Base-by-base conservation (phyloP, 768 basidiomycete genomes). In the Crucibulum laeve region DNA sequence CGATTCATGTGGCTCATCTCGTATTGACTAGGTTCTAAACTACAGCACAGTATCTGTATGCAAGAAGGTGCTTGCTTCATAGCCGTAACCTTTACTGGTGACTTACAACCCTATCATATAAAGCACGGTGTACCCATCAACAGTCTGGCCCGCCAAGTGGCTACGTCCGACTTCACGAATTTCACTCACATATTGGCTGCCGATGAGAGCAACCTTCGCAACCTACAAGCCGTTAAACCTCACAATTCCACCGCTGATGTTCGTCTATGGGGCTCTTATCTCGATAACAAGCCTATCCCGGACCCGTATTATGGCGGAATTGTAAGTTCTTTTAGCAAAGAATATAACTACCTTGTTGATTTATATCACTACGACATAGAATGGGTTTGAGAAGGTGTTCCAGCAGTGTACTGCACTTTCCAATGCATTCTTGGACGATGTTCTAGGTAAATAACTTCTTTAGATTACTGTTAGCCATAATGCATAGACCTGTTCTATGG, bases 101-200 rank as follows among this genome's bases (percentile, higher is more conserved):
- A 33, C 21, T 36, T 30, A 21, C 22, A 22, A 37, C n/a, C 4
- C 22, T 15, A 35, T 25, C 23, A 18, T 19, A 41, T 1, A n/a
- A 2, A 92, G 89, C 77, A 87, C 61, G 62, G 73, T 1, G 74
- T 94, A 18, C 81, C 85, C 1, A 89, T 94, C 45, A 59, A 74
- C 21, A 81, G 85, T 53, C 59, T 61, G 15, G 87, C 86, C 6
- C 80, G 87, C n/a, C 79, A 83, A 59, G 73, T 90, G n/a, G 47
- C 52, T 7, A 60, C 62, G 18, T 69, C 70, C 1, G 93, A 96
- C 63, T 95, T 91, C 58, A 69, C 61, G 14, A 59, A 61, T 13
- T 95, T 91, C 61, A 82, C 87, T 41, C 82, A 93, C 53, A 91
- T 97, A 53, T 72, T 97, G 10, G 89, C 91, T 5, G 80, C 91